These are phyloP conservation scores for Zea luxurians DNA, from an alignment of 176 grass and related monocot genomes.

Conservation along the genomic window DNA sequence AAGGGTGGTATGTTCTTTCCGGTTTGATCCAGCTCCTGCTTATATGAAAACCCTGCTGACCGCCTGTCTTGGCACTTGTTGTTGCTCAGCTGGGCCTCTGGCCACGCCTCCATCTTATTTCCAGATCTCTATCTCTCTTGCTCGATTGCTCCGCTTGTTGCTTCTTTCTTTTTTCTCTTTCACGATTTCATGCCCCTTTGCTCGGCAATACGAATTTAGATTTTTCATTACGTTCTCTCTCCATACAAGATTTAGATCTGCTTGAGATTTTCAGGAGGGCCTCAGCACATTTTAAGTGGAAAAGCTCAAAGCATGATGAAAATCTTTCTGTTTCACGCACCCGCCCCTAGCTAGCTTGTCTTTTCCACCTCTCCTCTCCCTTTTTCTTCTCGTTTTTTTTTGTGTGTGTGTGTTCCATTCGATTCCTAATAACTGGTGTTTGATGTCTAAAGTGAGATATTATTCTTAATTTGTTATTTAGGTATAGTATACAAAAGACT, in stretches of 20 bases:
- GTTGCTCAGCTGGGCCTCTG: background rate
- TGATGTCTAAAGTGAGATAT: background rate
- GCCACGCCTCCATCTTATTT: background rate
- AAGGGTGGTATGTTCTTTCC: conserved; percentile 43
- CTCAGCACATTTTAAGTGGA: background rate
- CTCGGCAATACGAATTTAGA: background rate
- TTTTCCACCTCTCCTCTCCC: background rate
- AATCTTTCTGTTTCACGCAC: background rate
- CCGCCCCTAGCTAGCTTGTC: too few relatives aligned
- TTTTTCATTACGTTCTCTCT: background rate
- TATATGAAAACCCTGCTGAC: conserved; percentile 17
- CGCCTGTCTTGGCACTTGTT: conserved; percentile 23
- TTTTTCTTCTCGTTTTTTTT: background rate
- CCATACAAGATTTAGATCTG: conserved; percentile 22
- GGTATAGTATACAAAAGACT: background rate
- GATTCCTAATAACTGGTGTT: conserved; percentile 21
- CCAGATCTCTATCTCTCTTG: too few relatives aligned
- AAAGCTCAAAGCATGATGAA: conserved; percentile 10
- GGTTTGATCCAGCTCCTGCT: conserved; percentile 20
- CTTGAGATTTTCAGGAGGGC: background rate
- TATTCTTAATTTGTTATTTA: background rate
- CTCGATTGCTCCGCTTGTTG: too few relatives aligned
- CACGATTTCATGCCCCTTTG: conserved; percentile 1
- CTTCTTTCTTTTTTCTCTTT: background rate
- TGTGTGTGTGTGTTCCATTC: conserved; percentile 6